A percentile compares a stretch with the other conserved stretches of the same genome.
Conservation (phyloP, 2,329 filamentous ascomycete genomes). For the Alternaria arborescens region DNA sequence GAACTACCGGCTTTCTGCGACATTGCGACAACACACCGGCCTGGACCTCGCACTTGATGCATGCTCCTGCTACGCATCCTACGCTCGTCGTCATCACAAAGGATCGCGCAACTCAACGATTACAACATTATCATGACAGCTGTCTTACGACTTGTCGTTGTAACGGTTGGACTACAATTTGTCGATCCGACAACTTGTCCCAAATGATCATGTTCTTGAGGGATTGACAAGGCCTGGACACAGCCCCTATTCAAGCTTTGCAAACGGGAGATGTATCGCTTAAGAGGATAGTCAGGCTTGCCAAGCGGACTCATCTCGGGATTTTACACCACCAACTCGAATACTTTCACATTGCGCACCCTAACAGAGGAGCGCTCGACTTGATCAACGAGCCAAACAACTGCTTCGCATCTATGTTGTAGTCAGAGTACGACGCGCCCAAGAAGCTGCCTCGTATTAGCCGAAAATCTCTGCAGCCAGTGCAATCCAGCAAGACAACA, state of each 20-base stretch:
- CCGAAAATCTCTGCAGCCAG: conserved; percentile 33
- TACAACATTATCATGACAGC: conserved; percentile 2
- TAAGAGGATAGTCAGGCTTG: conserved; percentile 34
- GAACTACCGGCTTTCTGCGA: conserved; percentile 21
- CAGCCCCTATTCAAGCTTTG: conserved; percentile 38
- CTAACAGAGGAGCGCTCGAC: conserved; percentile 1
- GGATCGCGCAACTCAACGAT: conserved; percentile 1
- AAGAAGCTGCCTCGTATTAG: conserved; percentile 23
- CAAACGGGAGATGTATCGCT: conserved; percentile 29
- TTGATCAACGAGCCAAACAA: conserved; percentile 16
- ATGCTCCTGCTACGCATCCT: conserved; percentile 21
- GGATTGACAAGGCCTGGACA: conserved; percentile 18
- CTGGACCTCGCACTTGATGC: conserved; percentile 26
- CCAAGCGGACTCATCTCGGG: conserved; percentile 39
- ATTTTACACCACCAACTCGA: conserved; percentile 3
- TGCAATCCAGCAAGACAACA: conserved; percentile 12
- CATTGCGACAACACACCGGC: conserved; percentile 25
- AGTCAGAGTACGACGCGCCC: conserved; percentile 20
- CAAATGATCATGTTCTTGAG: neutral
- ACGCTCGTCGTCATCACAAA: conserved; percentile 3
- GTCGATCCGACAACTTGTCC: neutral
- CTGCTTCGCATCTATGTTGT: neutral
- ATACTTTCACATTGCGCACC: conserved; percentile 3
- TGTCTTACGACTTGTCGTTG: conserved; percentile 10
- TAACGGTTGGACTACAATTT: too few relatives aligned